Evolutionary conservation across 257 asterid genomes (phyloP).

Genomic region (Vinca minor): DNA sequence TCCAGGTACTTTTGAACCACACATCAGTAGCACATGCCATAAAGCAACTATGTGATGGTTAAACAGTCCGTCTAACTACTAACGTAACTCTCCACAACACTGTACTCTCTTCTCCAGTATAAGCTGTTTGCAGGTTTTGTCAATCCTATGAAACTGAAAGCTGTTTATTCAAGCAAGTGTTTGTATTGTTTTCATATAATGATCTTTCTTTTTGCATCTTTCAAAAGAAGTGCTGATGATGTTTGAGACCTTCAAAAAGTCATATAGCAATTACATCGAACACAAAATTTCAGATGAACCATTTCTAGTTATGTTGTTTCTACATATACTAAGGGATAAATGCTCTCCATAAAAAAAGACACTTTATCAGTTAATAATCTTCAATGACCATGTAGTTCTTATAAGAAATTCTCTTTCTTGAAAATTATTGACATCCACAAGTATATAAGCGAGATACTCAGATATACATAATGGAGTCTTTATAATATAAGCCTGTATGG

Average conservation of each 20-base stretch:
- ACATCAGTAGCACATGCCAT: background rate
- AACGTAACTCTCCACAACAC: no score
- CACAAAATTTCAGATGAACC: background rate
- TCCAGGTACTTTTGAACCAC: background rate
- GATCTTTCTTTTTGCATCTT: background rate
- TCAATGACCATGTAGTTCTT: background rate
- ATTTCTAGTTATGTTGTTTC: background rate
- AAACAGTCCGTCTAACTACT: no score
- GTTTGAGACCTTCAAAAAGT: background rate
- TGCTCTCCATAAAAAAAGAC: background rate
- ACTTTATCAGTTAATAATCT: background rate
- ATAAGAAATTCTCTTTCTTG: background rate
- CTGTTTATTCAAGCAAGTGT: background rate
- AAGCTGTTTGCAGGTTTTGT: background rate
- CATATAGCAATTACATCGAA: background rate
- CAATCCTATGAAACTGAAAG: background rate
- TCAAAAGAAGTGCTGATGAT: background rate
- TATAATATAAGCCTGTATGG: background rate
- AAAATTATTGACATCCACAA: background rate
- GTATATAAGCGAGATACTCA: background rate
- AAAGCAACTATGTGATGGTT: no score
- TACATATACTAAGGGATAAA: background rate
- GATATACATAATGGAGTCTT: background rate
- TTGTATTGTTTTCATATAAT: background rate
- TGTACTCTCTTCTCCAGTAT: background rate